A percentile compares a stretch with the other conserved stretches of the same genome.
phyloP scores from a whole-genome alignment of 2,329 filamentous ascomycete genomes.

The Didymosphaeria variabile region DNA sequence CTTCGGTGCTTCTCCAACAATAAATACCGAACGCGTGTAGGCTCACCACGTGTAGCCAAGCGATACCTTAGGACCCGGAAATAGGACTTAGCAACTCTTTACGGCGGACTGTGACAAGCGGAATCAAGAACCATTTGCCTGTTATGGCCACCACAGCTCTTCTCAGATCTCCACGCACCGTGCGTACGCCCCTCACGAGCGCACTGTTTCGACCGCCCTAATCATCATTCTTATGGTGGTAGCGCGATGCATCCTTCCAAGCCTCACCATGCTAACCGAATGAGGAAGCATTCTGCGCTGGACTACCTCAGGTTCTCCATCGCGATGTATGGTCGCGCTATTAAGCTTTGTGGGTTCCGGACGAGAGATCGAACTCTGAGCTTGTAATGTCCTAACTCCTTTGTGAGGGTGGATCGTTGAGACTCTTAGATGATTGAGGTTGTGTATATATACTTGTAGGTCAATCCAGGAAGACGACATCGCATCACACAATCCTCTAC shows the following conservation, averaged over 20 bases:
- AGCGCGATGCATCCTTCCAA: neutral
- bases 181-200: neutral
- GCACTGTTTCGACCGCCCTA: neutral
- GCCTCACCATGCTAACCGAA: neutral
- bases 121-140: no score
- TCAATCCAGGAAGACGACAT: neutral
- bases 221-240: neutral
- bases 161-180: no score
- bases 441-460: neutral
- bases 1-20: neutral
- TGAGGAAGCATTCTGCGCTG: conserved; percentile 3
- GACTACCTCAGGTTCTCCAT: neutral
- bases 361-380: no score
- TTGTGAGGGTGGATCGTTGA: neutral
- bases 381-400: neutral
- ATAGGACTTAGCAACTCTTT: neutral
- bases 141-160: no score
- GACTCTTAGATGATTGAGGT: neutral
- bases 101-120: no score
- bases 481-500: neutral
- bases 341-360: no score
- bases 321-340: neutral
- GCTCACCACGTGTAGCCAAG: neutral
- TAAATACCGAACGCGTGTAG: neutral
- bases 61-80: neutral